Evolutionary conservation across 805 yeast genomes (phyloP).

Genomic region (Kluyveromyces siamensis): DNA sequence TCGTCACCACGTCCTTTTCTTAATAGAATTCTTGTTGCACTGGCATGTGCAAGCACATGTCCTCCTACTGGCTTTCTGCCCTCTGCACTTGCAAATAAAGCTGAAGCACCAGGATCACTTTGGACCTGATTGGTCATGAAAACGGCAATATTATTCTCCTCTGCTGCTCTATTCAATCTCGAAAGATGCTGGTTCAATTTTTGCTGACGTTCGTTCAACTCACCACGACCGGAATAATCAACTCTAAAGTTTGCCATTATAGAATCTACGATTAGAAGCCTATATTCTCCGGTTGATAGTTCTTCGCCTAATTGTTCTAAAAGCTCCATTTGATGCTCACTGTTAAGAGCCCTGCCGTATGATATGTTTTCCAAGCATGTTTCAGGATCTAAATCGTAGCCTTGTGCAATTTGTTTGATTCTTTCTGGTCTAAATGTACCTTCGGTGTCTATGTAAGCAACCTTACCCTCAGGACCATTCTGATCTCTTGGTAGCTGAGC

Average conservation of each 20-base stretch:
- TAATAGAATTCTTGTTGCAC: conserved; percentile 65
- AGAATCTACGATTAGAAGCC: conserved; percentile 56
- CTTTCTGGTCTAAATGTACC: conserved; percentile 75
- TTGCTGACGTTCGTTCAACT: conserved; percentile 66
- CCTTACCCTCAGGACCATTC: conserved; percentile 80
- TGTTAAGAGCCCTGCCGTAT: conserved; percentile 67
- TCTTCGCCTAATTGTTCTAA: conserved; percentile 58
- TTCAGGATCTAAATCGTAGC: conserved; percentile 62
- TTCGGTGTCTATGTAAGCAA: conserved; percentile 71
- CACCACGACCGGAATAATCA: conserved; percentile 73
- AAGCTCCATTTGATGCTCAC: conserved; percentile 71
- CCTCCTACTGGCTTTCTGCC: conserved; percentile 83
- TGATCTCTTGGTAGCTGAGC: conserved; percentile 58
- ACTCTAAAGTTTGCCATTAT: conserved; percentile 75
- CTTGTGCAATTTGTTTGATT: conserved; percentile 52
- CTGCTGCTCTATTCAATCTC: conserved; percentile 51
- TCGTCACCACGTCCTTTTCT: conserved; percentile 76
- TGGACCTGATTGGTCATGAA: conserved; percentile 73
- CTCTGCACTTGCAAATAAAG: conserved; percentile 71
- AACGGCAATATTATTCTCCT: conserved; percentile 70
- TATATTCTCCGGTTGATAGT: conserved; percentile 58
- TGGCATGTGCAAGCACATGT: conserved; percentile 72
- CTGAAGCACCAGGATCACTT: conserved; percentile 77
- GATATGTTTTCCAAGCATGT: conserved; percentile 63
- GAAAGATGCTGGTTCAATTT: conserved; percentile 52